Percentiles rank a stretch among this genome's conserved stretches.
These are phyloP conservation scores for Paraphoma chrysanthemicola DNA, from an alignment of 2,329 filamentous ascomycete genomes.

Conservation along the genomic window DNA sequence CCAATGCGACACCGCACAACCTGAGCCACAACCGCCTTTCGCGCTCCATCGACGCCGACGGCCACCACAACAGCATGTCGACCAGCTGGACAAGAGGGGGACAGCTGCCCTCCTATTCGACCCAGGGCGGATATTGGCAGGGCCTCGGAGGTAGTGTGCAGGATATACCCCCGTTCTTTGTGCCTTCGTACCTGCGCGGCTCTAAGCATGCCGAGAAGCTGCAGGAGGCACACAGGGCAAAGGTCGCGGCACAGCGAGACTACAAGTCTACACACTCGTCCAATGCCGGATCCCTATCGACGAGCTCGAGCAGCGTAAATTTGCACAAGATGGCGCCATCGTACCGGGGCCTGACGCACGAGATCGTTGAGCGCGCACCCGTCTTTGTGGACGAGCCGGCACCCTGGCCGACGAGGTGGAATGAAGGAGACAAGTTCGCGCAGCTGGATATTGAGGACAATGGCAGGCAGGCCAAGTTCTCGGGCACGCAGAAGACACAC, in stretches of 20 bases:
- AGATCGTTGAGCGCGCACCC: constrained; percentile 79
- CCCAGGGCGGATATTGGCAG: constrained; percentile 52
- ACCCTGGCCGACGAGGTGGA: constrained; percentile 86
- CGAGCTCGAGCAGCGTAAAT: constrained; percentile 64
- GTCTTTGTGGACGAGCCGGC: constrained; percentile 65
- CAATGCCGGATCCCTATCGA: constrained; percentile 57
- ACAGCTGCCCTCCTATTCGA: constrained; percentile 55
- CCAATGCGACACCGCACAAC: constrained; percentile 35
- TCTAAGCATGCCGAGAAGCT: constrained; percentile 81
- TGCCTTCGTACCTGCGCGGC: constrained; percentile 81
- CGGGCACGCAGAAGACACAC: constrained; percentile 62
- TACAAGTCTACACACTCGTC: constrained; percentile 52
- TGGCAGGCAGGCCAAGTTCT: constrained; percentile 73
- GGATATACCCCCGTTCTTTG: constrained; percentile 68
- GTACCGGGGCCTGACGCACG: constrained; percentile 81
- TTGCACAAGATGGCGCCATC: constrained; percentile 68
- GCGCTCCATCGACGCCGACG: constrained; percentile 57
- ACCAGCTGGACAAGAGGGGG: constrained; percentile 52
- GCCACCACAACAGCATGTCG: constrained; percentile 54
- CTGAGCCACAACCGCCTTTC: constrained; percentile 41
- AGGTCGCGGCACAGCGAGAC: constrained; percentile 57
- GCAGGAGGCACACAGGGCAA: constrained; percentile 72
- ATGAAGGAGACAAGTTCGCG: constrained; percentile 74
- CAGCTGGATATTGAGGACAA: constrained; percentile 77
- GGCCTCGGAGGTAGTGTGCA: constrained; percentile 29